Base-by-base conservation (phyloP, 352 stramenopile species). In the Globisporangium rhizosaccharum region DNA sequence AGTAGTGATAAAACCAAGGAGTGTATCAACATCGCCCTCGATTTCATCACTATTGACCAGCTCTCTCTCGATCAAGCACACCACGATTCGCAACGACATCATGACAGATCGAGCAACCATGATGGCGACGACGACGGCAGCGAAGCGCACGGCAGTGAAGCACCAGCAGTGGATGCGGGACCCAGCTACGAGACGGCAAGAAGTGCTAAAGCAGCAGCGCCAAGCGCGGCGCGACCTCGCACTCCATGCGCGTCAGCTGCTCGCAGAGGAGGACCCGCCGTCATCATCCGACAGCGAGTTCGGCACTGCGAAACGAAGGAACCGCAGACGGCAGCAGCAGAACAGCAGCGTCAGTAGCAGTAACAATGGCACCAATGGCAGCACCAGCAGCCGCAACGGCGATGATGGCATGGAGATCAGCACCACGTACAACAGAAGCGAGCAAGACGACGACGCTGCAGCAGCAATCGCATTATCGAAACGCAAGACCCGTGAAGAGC, bases 201-300 rank as follows among this genome's bases (percentile, higher is more conserved):
- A 71, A 11, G 81, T 72, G 48, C 69, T 96, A 30, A 56, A 78
- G 52, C 72, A 79, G 69, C 87, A 96, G 65, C 73, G 82, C 0
- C 74, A 95, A 66, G 85, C 83, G 8, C 67, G 87, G 25, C 65
- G 85, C 26, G 84, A 96, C 53, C 76, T 96, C 42, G 88, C 88
- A 46, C 72, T 67, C n/a, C 86, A 91, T 56, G 83, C 85, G 51
- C 78, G 88, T 8, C 67, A 76, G 51, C 69, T 96, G 45, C 73
- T 77, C 36, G 55, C 63, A 15, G 64, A 67, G 3, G 65, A 80
- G 11, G 67, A 72, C 30, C 66, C 67, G 20, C 30, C 61, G 47
- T 63, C 30, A 15, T 61, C 66, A 25, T 65, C 65, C 12, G 65
- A 73, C 12, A 66, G 54, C 25, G 72, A 75, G 60, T 25, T 42